Conservation (phyloP, 2,329 filamentous ascomycete species). For the Penicillium freii region DNA sequence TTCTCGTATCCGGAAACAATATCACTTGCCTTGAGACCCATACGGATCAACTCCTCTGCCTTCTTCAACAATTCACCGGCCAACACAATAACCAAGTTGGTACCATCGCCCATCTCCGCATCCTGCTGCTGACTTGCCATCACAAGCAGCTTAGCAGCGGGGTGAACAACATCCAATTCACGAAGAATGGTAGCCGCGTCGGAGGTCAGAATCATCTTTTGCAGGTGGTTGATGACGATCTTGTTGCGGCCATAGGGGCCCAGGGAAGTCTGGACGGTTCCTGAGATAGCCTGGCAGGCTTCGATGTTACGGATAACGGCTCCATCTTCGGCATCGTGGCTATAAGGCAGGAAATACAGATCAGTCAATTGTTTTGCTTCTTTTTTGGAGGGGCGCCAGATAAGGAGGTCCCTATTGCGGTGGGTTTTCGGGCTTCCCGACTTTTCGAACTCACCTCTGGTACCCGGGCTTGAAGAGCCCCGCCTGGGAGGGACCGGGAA, state of each 20-base stretch:
- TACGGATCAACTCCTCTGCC: slow-evolving; percentile 90
- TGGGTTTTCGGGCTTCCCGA: slow-evolving; percentile 7
- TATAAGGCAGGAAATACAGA: slow-evolving; percentile 41
- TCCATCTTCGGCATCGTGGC: slow-evolving; percentile 98
- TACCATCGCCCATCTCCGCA: slow-evolving; percentile 97
- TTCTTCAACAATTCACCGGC: slow-evolving; percentile 95
- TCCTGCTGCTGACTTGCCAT: slow-evolving; percentile 99
- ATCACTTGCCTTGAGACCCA: slow-evolving; percentile 98
- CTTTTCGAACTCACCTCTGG: slow-evolving; percentile 67
- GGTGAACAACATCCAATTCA: slow-evolving; percentile 97
- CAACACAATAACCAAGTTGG: slow-evolving; percentile 93
- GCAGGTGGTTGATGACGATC: slow-evolving; percentile 98
- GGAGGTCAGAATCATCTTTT: slow-evolving; percentile 99
- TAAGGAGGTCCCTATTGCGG: slow-evolving; percentile 18
- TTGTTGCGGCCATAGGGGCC: slow-evolving; percentile 98
- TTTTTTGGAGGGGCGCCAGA: slow-evolving; percentile 22
- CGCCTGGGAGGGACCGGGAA: slow-evolving; percentile 89
- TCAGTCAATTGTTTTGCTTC: slow-evolving; percentile 14
- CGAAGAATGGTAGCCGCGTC: slow-evolving; percentile 96
- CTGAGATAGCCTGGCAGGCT: slow-evolving; percentile 91
- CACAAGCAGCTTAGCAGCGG: slow-evolving; percentile 92
- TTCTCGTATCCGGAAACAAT: slow-evolving; percentile 95
- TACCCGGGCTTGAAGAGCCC: slow-evolving; percentile 96
- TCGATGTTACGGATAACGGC: slow-evolving; percentile 98
- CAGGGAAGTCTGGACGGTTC: slow-evolving; percentile 93